phyloP scores from a whole-genome alignment of 306 rosid genomes.

The Trifolium repens region DNA sequence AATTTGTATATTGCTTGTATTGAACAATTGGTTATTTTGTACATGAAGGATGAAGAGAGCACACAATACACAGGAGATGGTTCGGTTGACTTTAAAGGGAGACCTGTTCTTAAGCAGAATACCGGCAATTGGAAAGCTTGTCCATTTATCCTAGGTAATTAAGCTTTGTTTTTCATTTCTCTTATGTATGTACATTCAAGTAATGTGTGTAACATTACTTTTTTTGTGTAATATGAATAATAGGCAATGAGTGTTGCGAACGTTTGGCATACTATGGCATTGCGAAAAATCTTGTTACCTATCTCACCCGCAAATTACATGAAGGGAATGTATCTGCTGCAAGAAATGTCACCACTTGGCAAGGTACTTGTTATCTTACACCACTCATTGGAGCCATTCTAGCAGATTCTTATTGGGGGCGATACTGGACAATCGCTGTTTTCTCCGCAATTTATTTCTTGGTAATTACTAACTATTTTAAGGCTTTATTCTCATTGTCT shows the following conservation, averaged over 20 bases:
- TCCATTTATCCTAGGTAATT: conserved; percentile 68
- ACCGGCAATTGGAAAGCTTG: conserved; percentile 85
- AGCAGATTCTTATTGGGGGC: conserved; percentile 98
- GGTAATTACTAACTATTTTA: conserved; percentile 46
- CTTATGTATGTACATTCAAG: not conserved
- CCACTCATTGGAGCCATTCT: conserved; percentile 94
- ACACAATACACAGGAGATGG: conserved; percentile 63
- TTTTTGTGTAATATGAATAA: conserved; percentile 30
- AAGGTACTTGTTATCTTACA: conserved; percentile 96
- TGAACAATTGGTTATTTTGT: conserved; percentile 26
- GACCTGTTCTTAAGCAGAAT: conserved; percentile 56
- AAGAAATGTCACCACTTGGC: conserved; percentile 95
- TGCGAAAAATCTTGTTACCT: conserved; percentile 86
- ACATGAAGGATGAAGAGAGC: conserved; percentile 53
- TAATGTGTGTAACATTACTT: not conserved
- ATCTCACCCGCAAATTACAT: conserved; percentile 79
- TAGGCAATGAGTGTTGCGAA: conserved; percentile 93
- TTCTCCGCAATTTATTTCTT: conserved; percentile 81
- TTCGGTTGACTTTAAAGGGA: conserved; percentile 69
- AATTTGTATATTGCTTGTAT: not conserved
- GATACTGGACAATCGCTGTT: conserved; percentile 94
- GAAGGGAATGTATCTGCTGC: conserved; percentile 94
- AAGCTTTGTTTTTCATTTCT: conserved; percentile 17
- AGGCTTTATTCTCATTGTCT: conserved; percentile 7
- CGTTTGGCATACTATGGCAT: conserved; percentile 97